Evolutionary conservation across 805 yeast species (phyloP).

Genomic region (Grigorovia yakushimaensis): DNA sequence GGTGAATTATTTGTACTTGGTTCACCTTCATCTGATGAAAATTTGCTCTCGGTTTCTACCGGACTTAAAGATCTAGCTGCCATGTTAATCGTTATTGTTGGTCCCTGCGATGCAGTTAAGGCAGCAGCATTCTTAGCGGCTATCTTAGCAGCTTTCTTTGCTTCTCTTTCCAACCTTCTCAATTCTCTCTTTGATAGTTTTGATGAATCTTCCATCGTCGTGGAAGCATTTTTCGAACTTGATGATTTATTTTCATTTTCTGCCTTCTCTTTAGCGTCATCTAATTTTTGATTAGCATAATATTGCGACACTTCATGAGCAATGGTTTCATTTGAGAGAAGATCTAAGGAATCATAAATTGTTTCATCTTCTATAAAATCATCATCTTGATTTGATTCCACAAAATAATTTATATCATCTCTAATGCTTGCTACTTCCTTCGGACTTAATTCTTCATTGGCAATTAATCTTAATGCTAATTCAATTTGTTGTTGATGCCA

Average conservation of each 20-base stretch:
- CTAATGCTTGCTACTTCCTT: constrained; percentile 64
- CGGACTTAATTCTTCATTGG: constrained; percentile 72
- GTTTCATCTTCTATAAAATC: constrained; percentile 92
- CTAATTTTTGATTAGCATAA: constrained; percentile 24
- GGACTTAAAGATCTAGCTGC: constrained; percentile 4
- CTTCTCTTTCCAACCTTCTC: constrained; percentile 28
- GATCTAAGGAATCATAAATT: constrained; percentile 75
- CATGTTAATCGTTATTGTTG: constrained; percentile 7
- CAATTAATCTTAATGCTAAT: constrained; percentile 63
- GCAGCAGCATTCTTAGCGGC: constrained; percentile 21
- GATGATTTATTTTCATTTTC: constrained; percentile 4
- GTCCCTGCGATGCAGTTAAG: constrained; percentile 8
- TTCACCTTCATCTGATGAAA: neutral
- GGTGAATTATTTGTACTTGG: neutral
- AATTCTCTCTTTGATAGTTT: constrained; percentile 28
- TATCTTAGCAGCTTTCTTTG: constrained; percentile 27
- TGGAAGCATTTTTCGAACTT: neutral
- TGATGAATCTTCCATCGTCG: constrained; percentile 9
- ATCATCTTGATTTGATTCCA: constrained; percentile 83
- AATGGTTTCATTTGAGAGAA: constrained; percentile 48
- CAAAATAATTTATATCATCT: constrained; percentile 86
- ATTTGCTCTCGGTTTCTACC: neutral
- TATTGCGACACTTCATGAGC: constrained; percentile 41
- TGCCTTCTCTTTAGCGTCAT: constrained; percentile 11
- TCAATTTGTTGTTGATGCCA: constrained; percentile 79